phyloP scores from a whole-genome alignment of 768 basidiomycete genomes.

The Kwoniella europaea region DNA sequence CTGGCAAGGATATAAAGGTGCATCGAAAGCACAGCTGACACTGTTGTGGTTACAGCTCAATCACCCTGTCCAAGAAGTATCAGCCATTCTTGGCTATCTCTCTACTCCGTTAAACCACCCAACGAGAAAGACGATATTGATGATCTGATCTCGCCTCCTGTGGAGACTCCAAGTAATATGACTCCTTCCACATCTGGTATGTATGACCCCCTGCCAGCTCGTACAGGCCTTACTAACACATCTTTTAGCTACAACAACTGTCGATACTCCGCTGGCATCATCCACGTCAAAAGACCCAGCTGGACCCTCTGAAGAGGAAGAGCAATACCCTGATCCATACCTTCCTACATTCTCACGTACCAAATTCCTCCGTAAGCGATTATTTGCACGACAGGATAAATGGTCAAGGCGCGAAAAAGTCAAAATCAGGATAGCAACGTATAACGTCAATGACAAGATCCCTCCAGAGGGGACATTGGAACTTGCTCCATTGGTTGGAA shows the following conservation, averaged over 20 bases:
- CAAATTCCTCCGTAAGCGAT: conserved; percentile 34
- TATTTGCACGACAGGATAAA: conserved; percentile 35
- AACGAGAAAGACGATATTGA: conserved; percentile 26
- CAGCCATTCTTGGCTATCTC: conserved; percentile 33
- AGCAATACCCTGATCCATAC: conserved; percentile 39
- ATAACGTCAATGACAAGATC: conserved; percentile 52
- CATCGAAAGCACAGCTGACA: neutral
- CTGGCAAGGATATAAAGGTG: neutral
- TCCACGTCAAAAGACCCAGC: neutral
- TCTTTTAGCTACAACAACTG: conserved; percentile 8
- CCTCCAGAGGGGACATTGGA: conserved; percentile 43
- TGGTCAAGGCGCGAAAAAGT: conserved; percentile 35
- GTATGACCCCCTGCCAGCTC: neutral
- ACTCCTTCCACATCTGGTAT: conserved; percentile 19
- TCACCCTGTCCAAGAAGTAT: conserved; percentile 22
- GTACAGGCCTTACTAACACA: neutral
- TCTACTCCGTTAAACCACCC: conserved; percentile 24
- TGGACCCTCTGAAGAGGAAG: conserved; percentile 16
- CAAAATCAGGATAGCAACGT: conserved; percentile 46
- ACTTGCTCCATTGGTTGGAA: conserved; percentile 34
- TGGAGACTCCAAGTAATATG: conserved; percentile 5
- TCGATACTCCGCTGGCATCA: conserved; percentile 15
- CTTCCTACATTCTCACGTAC: conserved; percentile 37
- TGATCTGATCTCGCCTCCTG: conserved; percentile 13
- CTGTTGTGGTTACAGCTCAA: neutral